Percentiles rank a stretch among this genome's conserved stretches.
These are phyloP conservation scores for Phytophthora citricola DNA, from an alignment of 352 stramenopile genomes.

Conservation along the genomic window DNA sequence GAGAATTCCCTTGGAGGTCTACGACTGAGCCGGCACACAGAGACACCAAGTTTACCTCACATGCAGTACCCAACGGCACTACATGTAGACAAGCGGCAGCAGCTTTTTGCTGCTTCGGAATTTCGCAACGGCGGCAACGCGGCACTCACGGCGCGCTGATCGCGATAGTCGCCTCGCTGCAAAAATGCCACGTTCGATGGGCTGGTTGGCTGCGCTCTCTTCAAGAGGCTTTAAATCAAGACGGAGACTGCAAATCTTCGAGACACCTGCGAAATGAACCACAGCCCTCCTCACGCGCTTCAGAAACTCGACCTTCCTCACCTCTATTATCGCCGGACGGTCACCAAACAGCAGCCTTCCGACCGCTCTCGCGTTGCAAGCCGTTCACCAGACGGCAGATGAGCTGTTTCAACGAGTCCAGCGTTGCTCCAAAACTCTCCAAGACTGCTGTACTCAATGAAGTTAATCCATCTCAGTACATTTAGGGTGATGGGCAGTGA, in stretches of 20 bases:
- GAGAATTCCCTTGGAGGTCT: slow-evolving; percentile 10
- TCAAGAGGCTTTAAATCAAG: slow-evolving; percentile 18
- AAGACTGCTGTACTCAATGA: not conserved
- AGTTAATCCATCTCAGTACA: not conserved
- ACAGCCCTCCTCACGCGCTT: slow-evolving; percentile 15
- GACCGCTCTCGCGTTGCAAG: not conserved
- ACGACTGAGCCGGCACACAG: slow-evolving; percentile 1
- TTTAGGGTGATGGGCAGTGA: slow-evolving; percentile 9
- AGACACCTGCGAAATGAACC: slow-evolving; percentile 31
- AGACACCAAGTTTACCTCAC: slow-evolving; percentile 3
- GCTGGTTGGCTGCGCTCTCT: slow-evolving; percentile 14
- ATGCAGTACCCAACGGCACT: slow-evolving; percentile 1
- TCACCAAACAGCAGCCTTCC: no score
- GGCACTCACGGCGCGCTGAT: slow-evolving; percentile 1
- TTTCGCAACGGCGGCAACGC: slow-evolving; percentile 12
- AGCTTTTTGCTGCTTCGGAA: slow-evolving; percentile 10
- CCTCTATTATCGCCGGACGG: not conserved
- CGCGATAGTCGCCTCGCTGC: slow-evolving; percentile 31
- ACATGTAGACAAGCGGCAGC: not conserved
- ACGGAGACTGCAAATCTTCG: slow-evolving; percentile 28
- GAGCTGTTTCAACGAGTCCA: not conserved
- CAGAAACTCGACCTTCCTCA: slow-evolving; percentile 11
- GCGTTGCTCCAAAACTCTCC: not conserved
- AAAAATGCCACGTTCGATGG: slow-evolving; percentile 24
- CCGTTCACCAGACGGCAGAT: slow-evolving; percentile 3